Evolutionary conservation across 1,284 basidiomycete species (phyloP).

Genomic region (Boletellus deceptivus): DNA sequence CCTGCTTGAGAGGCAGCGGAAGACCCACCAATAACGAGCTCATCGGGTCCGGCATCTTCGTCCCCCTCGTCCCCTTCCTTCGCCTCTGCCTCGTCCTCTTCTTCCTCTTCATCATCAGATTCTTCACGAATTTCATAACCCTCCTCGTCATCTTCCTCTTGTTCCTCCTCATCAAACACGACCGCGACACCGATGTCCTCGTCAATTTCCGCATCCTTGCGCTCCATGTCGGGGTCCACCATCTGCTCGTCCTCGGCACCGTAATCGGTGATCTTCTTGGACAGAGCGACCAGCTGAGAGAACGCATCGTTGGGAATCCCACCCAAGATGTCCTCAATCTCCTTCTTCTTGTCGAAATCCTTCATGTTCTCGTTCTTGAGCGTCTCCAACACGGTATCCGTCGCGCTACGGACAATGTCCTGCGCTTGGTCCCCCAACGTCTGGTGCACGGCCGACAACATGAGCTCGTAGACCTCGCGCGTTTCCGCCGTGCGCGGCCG

Average conservation of each 20-base stretch:
- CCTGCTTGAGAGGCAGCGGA: conserved; percentile 41
- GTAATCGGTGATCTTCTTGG: conserved; percentile 98
- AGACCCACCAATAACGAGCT: conserved; percentile 71
- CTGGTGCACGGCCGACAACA: conserved; percentile 81
- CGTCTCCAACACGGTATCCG: conserved; percentile 87
- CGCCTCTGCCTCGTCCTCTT: conserved; percentile 49
- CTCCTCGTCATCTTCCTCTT: conserved; percentile 87
- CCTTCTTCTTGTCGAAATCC: conserved; percentile 98
- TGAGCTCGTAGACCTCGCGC: conserved; percentile 90
- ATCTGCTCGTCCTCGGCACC: conserved; percentile 81
- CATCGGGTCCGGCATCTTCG: conserved; percentile 53
- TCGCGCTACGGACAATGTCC: conserved; percentile 92
- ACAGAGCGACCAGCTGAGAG: conserved; percentile 81
- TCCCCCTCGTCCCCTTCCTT: conserved; percentile 43
- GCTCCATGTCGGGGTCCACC: conserved; percentile 72
- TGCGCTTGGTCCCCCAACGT: conserved; percentile 93
- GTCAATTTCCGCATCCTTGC: conserved; percentile 81
- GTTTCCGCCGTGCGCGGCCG: conserved; percentile 93
- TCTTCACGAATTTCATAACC: conserved; percentile 80
- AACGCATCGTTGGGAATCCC: conserved; percentile 75
- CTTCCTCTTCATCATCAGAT: conserved; percentile 74
- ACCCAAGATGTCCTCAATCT: conserved; percentile 83
- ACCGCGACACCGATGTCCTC: conserved; percentile 95
- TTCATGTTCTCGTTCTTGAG: conserved; percentile 90
- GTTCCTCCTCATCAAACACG: conserved; percentile 94